Evolutionary conservation across 192 early-diverging fungal genomes (phyloP).

Genomic region (Gigaspora rosea): DNA sequence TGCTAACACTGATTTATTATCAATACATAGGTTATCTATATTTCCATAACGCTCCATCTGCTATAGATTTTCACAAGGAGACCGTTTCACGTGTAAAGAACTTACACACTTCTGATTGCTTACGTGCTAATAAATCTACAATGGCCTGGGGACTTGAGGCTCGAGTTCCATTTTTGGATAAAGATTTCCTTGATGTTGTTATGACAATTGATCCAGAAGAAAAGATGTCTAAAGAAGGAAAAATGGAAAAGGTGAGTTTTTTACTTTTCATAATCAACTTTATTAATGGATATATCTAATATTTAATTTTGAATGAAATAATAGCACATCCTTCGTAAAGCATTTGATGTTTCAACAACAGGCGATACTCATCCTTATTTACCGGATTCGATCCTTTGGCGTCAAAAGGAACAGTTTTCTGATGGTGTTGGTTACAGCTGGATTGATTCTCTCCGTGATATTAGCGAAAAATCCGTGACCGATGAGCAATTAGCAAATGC

Average conservation of each 20-base stretch:
- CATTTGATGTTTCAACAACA: slow-evolving; percentile 88
- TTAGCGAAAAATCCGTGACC: slow-evolving; percentile 65
- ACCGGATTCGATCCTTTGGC: slow-evolving; percentile 89
- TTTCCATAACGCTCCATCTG: slow-evolving; percentile 90
- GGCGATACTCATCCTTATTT: slow-evolving; percentile 74
- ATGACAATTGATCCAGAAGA: slow-evolving; percentile 86
- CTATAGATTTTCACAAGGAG: slow-evolving; percentile 85
- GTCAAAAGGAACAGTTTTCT: slow-evolving; percentile 99
- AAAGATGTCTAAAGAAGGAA: slow-evolving; percentile 75
- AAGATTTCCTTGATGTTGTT: slow-evolving; percentile 86
- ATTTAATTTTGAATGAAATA: background rate
- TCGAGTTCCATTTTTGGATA: slow-evolving; percentile 97
- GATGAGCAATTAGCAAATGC: slow-evolving; percentile 76
- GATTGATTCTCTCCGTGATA: slow-evolving; percentile 94
- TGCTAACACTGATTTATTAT: too few species aligned
- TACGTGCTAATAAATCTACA: slow-evolving; percentile 98
- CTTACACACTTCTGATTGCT: slow-evolving; percentile 93
- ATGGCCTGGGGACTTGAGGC: slow-evolving; percentile 99
- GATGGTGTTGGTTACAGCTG: slow-evolving; percentile 98
- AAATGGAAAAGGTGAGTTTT: slow-evolving; percentile 80
- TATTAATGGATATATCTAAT: background rate
- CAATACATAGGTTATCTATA: slow-evolving; percentile 83
- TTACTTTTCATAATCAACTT: too few species aligned
- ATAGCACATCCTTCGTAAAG: slow-evolving; percentile 85
- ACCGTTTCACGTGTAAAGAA: slow-evolving; percentile 93